Evolutionary conservation across 768 basidiomycete species (phyloP), one percentile per base, ranked within the genome.

Genomic region (Lanmaoa pseudosensibilis): DNA sequence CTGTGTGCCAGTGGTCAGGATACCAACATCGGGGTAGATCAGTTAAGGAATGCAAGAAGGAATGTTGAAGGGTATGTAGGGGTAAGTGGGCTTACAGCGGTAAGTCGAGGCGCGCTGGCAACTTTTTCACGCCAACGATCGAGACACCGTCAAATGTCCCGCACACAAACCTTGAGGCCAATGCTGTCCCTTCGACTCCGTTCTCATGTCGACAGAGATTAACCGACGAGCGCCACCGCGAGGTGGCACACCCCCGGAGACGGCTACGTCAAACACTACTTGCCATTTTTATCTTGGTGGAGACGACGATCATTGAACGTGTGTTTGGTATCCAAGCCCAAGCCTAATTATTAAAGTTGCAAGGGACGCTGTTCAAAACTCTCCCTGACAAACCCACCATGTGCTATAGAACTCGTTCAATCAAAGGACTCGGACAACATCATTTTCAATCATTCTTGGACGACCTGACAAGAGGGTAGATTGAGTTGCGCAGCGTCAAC

Each of bases 401-500:
- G n/a, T 4, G n/a, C 6, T 27, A 27, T 16, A 30, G 8, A 40
- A 6, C 19, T 19, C 27, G 4, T 18, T 51, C n/a, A n/a, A 50
- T 16, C 18, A 16, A 18, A 21, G 18, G 19, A n/a, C n/a, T n/a
- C n/a, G n/a, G n/a, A 45, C 4, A 30, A 44, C 15, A 21, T 30
- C 19, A 10, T 33, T 34, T 18, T 25, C 51, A 38, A 21, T 12
- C 15, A 6, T 23, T 33, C 30, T 16, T 7, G n/a, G 12, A 36
- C 30, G 25, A 47, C 38, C 30, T 30, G 41, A 46, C 52, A 36
- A 34, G 7, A 9, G 5, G 1, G 6, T 18, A 44, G 40, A 50
- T 44, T 50, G 49, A 52, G 46, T 41, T 59, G 36, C 18, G 19
- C 27, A 47, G 52, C 40, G 47, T 61, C 21, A 37, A 45, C 32